Base-by-base conservation (phyloP, 1,284 basidiomycete species). In the Volvariella volvacea region DNA sequence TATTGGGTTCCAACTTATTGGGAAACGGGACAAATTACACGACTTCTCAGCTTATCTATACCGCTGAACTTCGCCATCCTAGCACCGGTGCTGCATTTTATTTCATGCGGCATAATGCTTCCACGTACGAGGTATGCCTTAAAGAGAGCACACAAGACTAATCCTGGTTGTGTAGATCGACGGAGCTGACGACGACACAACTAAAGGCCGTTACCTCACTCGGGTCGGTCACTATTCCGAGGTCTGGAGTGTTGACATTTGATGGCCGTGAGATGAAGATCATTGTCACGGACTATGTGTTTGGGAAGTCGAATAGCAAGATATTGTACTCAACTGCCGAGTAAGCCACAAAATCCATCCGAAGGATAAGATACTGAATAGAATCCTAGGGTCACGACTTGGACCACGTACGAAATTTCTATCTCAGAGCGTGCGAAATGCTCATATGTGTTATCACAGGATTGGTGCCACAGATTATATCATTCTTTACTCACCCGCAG, bases 21-120 rank as follows among this genome's bases (percentile, higher is more conserved):
- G 64, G 64, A 20, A 73, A 71, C 42, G 70, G 70, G 0, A 74
- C 73, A 0, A 70, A 67, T 32, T 70, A 71, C 48, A 70, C 71
- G 17, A 67, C 67, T 1, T 67, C 66, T 3, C 22, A 54, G 2
- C 56, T 69, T 3, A 68, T 74, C n/a, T 68, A 71, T 41, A 71
- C 74, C 1, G 63, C 73, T 7, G 71, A 71, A 50, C 54, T 76
- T 15, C 62, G 65, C 17, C 78, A 78, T 51, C 57, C 60, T 9
- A 55, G 62, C n/a, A 72, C 67, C 16, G 63, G 63, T 2, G 62
- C 71, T 15, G 68, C 61, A 0, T 80, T 79, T 55, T 80, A 79
- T 51, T 58, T 80, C 43, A 56, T 67, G 14, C 64, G 78, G 10
- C 77, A 79, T 39, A 53, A 68, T 47, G 56, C 60, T 40, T 70